These are phyloP conservation scores for Epichloe festucae DNA, from an alignment of 2,329 filamentous ascomycete species.

Conservation along the genomic window DNA sequence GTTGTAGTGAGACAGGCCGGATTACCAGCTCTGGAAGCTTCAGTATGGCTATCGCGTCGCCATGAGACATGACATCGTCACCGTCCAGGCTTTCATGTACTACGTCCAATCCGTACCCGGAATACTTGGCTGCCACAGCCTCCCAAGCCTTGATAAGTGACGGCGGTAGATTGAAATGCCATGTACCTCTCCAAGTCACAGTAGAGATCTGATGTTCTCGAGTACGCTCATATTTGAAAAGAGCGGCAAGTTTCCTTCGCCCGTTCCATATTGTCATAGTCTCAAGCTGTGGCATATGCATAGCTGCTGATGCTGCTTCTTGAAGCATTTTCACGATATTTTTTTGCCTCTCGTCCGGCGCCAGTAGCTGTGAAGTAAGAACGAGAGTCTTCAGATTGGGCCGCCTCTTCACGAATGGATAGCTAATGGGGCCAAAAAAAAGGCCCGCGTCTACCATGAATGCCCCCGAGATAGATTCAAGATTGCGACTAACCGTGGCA, in stretches of 20 bases:
- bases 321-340: constrained; percentile 16
- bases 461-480: background rate
- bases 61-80: no score
- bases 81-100: no score
- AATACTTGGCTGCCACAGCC: no score
- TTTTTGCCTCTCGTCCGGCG: constrained; percentile 4
- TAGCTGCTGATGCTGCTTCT: constrained; percentile 12
- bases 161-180: constrained; percentile 8
- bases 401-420: background rate
- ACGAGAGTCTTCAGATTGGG: background rate
- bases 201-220: constrained; percentile 7
- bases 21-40: no score
- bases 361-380: background rate
- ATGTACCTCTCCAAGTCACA: constrained; percentile 15
- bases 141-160: constrained; percentile 4
- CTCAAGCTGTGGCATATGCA: constrained; percentile 17
- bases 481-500: background rate
- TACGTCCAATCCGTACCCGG: no score
- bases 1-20: no score
- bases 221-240: constrained; percentile 13
- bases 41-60: no score
- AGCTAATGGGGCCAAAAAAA: background rate
- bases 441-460: background rate
- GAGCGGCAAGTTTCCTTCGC: constrained; percentile 12
- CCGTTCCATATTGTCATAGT: constrained; percentile 23